These are phyloP conservation scores for Nosema muscidifuracis DNA, from an alignment of 371 early-diverging fungal species.

Conservation along the genomic window DNA sequence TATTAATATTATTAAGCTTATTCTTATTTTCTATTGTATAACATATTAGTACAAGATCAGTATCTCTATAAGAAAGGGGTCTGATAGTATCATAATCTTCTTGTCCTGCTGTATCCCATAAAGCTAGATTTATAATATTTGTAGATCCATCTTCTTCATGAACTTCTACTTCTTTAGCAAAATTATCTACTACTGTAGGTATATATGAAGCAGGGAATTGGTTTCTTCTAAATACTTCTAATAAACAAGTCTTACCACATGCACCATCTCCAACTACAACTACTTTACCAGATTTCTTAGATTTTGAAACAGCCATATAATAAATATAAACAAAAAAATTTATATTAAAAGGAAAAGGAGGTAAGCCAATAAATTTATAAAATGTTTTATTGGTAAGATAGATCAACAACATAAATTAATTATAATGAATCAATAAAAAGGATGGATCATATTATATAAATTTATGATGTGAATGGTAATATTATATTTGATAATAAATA, in stretches of 20 bases:
- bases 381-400: no score
- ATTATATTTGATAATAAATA: no score
- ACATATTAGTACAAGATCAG: slow-evolving; percentile 63
- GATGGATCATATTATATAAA: no score
- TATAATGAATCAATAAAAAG: no score
- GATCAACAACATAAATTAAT: no score
- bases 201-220: slow-evolving; percentile 64
- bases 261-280: slow-evolving; percentile 65
- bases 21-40: slow-evolving; percentile 64
- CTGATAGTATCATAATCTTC: slow-evolving; percentile 64
- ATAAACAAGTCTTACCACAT: slow-evolving; percentile 64
- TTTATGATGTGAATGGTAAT: no score
- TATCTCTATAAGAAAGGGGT: slow-evolving; percentile 63
- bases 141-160: slow-evolving; percentile 7
- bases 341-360: slow-evolving; percentile 22
- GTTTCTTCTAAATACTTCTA: slow-evolving; percentile 63
- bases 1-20: slow-evolving; percentile 58
- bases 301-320: slow-evolving; percentile 11
- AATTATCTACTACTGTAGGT: slow-evolving; percentile 64
- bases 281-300: slow-evolving; percentile 58
- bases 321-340: background rate
- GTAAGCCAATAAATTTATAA: no score
- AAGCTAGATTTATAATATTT: slow-evolving; percentile 57
- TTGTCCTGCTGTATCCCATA: slow-evolving; percentile 65
- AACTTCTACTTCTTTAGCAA: slow-evolving; percentile 57